Conservation (phyloP, 768 basidiomycete genomes). For the Russula lepida region DNA sequence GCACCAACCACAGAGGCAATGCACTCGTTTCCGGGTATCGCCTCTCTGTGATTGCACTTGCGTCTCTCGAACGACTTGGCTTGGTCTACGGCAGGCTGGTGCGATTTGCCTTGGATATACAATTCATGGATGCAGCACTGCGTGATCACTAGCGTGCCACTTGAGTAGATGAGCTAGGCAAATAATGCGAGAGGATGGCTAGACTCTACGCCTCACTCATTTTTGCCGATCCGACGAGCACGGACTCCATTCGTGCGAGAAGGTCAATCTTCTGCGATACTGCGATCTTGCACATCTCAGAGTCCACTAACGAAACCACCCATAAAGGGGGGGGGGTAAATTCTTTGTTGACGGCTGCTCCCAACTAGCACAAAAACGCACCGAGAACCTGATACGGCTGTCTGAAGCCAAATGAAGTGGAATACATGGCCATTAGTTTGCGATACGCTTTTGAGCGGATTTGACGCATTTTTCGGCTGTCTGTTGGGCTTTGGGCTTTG, state of each 20-base stretch:
- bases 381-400: slow-evolving; percentile 92
- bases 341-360: background rate
- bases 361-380: slow-evolving; percentile 27
- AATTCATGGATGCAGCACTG: slow-evolving; percentile 95
- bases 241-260: slow-evolving; percentile 59
- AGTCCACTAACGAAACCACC: slow-evolving; percentile 76
- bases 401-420: slow-evolving; percentile 79
- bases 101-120: slow-evolving; percentile 69
- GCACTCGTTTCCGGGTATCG: slow-evolving; percentile 82
- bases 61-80: slow-evolving; percentile 91
- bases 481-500: background rate
- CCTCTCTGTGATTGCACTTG: slow-evolving; percentile 89
- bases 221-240: slow-evolving; percentile 84
- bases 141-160: slow-evolving; percentile 80
- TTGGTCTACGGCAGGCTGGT: slow-evolving; percentile 73
- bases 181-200: no score
- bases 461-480: slow-evolving; percentile 64
- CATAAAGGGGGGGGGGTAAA: slow-evolving; percentile 5
- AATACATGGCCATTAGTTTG: slow-evolving; percentile 89
- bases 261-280: slow-evolving; percentile 68
- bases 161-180: slow-evolving; percentile 29
- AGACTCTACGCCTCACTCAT: slow-evolving; percentile 64
- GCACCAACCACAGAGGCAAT: slow-evolving; percentile 72
- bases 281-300: slow-evolving; percentile 69
- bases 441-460: slow-evolving; percentile 92